phyloP scores from a whole-genome alignment of 75 land plant genomes.

The Pinus tabuliformis region DNA sequence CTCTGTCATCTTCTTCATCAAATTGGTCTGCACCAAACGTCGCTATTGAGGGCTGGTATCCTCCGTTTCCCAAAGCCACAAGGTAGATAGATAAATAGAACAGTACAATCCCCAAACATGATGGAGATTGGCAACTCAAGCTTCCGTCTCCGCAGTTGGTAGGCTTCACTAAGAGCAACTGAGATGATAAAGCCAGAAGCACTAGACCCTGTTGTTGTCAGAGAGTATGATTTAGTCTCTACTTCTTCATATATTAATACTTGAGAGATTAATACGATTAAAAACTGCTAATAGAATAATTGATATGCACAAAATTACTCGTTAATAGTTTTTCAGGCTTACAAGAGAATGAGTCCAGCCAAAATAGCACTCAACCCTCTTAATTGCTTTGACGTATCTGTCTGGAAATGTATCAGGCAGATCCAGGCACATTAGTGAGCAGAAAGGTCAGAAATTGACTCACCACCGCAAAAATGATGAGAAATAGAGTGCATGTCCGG shows the following conservation, averaged over 20 bases:
- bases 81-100: slow-evolving; percentile 76
- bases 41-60: too few relatives aligned
- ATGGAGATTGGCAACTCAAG: slow-evolving; percentile 23
- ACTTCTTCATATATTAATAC: too few relatives aligned
- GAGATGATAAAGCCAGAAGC: slow-evolving; percentile 26
- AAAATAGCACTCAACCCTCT: not conserved
- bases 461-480: slow-evolving; percentile 59
- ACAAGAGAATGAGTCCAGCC: not conserved
- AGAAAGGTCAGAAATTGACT: slow-evolving; percentile 1
- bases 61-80: slow-evolving; percentile 54
- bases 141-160: slow-evolving; percentile 23
- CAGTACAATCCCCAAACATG: slow-evolving; percentile 23
- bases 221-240: not conserved
- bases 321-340: not conserved
- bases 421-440: not conserved
- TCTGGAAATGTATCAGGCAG: slow-evolving; percentile 1
- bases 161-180: slow-evolving; percentile 24
- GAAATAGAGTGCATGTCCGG: slow-evolving; percentile 71
- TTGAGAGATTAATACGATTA: too few relatives aligned
- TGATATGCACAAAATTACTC: not conserved
- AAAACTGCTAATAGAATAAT: not conserved
- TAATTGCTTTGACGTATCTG: not conserved
- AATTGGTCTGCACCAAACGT: too few relatives aligned
- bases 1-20: too few relatives aligned
- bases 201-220: slow-evolving; percentile 26